These are phyloP conservation scores for Colletotrichum sp. DNA, from an alignment of 2,329 filamentous ascomycete genomes.

Conservation along the genomic window DNA sequence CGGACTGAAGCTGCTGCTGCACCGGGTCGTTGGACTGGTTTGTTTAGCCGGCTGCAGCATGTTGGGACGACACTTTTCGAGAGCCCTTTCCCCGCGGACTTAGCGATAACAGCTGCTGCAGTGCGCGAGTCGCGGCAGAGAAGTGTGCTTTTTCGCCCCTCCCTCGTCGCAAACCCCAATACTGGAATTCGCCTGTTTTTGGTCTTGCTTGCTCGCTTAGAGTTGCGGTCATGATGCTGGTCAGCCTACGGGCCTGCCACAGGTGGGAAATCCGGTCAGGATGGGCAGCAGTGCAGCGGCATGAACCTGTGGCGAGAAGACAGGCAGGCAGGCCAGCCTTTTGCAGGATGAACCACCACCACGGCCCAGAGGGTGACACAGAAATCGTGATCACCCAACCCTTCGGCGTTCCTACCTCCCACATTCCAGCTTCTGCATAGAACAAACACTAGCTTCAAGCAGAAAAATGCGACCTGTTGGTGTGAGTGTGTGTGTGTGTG, in stretches of 20 bases:
- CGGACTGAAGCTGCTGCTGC: not conserved
- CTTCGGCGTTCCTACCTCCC: not conserved
- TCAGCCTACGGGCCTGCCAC: not conserved
- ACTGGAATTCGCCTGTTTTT: not conserved
- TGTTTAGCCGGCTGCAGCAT: not conserved
- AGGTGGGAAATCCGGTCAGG: not conserved
- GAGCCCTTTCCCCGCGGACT: not conserved
- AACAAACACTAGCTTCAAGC: not conserved
- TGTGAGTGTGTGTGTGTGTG: not conserved
- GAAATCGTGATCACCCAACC: not conserved
- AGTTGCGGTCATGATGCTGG: not conserved
- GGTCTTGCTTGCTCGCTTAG: not conserved
- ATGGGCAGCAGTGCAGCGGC: not conserved
- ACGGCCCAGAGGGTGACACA: not conserved
- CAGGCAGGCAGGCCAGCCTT: not conserved
- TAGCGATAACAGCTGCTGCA: not conserved
- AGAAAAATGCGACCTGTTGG: not conserved
- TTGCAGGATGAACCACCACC: not conserved
- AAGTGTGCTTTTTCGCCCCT: not conserved
- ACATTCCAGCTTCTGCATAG: not conserved
- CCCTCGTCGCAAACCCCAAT: not conserved
- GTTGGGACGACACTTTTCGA: not conserved
- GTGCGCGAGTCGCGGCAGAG: not conserved
- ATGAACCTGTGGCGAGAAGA: not conserved
- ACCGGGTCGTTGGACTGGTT: not conserved